A percentile compares a stretch with the other conserved stretches of the same genome.
These are phyloP conservation scores for Trichoderma sp. DNA, from an alignment of 2,329 filamentous ascomycete species.

Conservation along the genomic window DNA sequence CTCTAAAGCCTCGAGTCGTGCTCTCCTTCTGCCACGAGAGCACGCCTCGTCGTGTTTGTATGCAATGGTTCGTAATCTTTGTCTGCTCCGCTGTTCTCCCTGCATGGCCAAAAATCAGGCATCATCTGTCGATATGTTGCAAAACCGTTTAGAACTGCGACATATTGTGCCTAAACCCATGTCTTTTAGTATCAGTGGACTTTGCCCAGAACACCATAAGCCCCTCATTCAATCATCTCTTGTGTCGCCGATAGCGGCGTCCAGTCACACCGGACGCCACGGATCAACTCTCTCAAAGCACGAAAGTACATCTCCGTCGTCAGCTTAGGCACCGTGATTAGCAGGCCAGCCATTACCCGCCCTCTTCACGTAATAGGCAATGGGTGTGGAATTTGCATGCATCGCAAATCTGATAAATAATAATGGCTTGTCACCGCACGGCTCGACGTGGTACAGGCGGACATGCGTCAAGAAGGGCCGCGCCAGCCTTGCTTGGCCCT, in stretches of 20 bases:
- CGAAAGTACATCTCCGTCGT: not conserved
- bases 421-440: not conserved
- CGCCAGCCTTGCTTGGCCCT: constrained; percentile 10
- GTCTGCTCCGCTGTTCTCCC: constrained; percentile 1
- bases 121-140: not conserved
- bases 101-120: not conserved
- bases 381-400: constrained; percentile 11
- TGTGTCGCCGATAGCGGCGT: constrained; percentile 24
- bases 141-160: not conserved
- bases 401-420: constrained; percentile 26
- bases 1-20: not conserved
- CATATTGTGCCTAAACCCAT: constrained; percentile 1
- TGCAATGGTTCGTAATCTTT: not conserved
- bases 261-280: constrained; percentile 13
- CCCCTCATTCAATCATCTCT: constrained; percentile 11
- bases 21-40: not conserved
- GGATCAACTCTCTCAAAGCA: not conserved
- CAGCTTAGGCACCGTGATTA: constrained; percentile 16
- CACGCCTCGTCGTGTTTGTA: not conserved
- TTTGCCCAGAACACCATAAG: not conserved
- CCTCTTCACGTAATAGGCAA: constrained; percentile 26
- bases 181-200: constrained; percentile 15
- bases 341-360: constrained; percentile 25
- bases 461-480: not conserved
- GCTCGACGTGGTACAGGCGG: constrained; percentile 2